Base-by-base conservation (phyloP, 2,329 filamentous ascomycete species). In the Ophiobolus disseminans region DNA sequence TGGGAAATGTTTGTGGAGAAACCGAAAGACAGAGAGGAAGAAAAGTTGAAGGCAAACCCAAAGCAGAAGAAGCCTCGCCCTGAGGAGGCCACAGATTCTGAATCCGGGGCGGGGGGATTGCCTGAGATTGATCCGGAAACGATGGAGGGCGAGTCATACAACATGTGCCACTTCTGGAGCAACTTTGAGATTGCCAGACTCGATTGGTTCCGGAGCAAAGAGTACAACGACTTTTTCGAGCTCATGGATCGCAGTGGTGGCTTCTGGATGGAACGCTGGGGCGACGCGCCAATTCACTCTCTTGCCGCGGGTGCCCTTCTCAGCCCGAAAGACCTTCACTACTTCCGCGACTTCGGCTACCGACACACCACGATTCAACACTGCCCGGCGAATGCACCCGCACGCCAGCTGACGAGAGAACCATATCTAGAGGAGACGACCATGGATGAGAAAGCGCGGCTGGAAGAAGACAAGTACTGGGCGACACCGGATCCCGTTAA, bases 121-220 rank as follows among this genome's bases (percentile, higher is more conserved):
- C 86, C 88, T 22, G 86, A 94, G 32, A 89, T 97, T 47, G 91
- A 97, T 67, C 86, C 88, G 0, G 92, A 97, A 68, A 84, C 87
- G 32, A 99, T 99, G 94, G 93, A 97, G 71, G 91, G 91, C 56
- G 94, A 99, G 74, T 90, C 87, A 65, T 99, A 99, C 81, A 99
- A 99, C 78, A 99, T 99, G 94, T 99, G 94, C 73, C 94, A 99
- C 79, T 99, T 97, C 80, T 99, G 94, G 94, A 96, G 91, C 74
- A 99, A 99, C 74, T 99, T 99, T 62, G 94, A 99, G 75, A 99
- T 99, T 76, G 94, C 94, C 11, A 86, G 87, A 50, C 83, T 99
- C 53, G 88, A 90, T 76, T 99, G 91, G 86, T 97, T 97, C 83
- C 86, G 94, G 63, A 97, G 92, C 79, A 93, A 96, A 76, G 89